These are phyloP conservation scores for Boletellus ananas DNA, from an alignment of 768 basidiomycete species.

Conservation along the genomic window DNA sequence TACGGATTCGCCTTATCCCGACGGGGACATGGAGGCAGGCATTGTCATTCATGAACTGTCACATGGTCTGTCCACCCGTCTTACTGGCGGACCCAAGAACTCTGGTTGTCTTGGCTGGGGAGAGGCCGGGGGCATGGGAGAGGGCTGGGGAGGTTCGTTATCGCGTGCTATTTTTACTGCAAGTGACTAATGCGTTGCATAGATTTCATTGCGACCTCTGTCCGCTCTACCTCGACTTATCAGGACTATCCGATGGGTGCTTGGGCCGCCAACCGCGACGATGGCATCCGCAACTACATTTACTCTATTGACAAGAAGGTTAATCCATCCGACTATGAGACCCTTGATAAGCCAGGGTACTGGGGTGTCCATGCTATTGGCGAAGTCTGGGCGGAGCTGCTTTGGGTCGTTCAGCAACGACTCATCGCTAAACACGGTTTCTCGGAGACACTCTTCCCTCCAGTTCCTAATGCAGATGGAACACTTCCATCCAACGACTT, in stretches of 20 bases:
- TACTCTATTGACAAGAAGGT: slow-evolving; percentile 76
- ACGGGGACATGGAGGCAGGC: slow-evolving; percentile 94
- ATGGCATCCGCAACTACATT: slow-evolving; percentile 82
- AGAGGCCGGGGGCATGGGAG: slow-evolving; percentile 95
- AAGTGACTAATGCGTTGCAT: neutral
- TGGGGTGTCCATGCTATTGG: slow-evolving; percentile 92
- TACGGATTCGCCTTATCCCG: slow-evolving; percentile 83
- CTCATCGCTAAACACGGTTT: slow-evolving; percentile 83
- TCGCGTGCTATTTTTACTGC: neutral
- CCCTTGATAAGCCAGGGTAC: slow-evolving; percentile 88
- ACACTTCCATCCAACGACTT: slow-evolving; percentile 64
- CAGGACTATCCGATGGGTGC: slow-evolving; percentile 88
- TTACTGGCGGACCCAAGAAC: slow-evolving; percentile 92
- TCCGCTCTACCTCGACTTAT: slow-evolving; percentile 70
- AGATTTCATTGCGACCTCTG: slow-evolving; percentile 85
- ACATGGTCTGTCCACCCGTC: slow-evolving; percentile 89
- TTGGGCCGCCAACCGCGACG: slow-evolving; percentile 80
- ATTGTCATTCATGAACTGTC: slow-evolving; percentile 91
- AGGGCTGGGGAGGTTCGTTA: slow-evolving; percentile 82
- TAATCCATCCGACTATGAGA: slow-evolving; percentile 94
- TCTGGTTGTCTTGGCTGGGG: slow-evolving; percentile 95
- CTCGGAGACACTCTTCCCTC: slow-evolving; percentile 77
- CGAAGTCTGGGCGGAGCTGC: slow-evolving; percentile 93
- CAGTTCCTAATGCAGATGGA: slow-evolving; percentile 59
- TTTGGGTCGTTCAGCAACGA: slow-evolving; percentile 73